Evolutionary conservation across 345 rosid species (phyloP), one percentile per base, ranked within the genome.

Genomic region (Alliaria petiolata): DNA sequence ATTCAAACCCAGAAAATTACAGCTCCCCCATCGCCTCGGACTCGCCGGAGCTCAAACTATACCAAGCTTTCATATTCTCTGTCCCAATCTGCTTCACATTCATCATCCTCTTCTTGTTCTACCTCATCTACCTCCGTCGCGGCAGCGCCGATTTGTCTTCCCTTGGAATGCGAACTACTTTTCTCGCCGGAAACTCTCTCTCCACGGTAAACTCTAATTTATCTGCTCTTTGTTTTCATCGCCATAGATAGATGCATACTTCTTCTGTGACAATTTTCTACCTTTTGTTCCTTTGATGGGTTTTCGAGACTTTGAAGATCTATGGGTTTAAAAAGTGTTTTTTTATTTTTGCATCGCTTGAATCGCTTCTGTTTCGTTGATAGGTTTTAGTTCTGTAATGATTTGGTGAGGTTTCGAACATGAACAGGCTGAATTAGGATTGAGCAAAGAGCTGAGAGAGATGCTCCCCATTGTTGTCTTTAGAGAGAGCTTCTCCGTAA

Each of bases 371-470:
- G 0, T 16, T 6, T 65, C n/a, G n/a, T n/a, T 62, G 13, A 50
- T 58, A 31, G 42, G 49, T 54, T 68, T 22, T 34, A 1, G 67
- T 72, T 66, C 4, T 59, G 67, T 59, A 68, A 19, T 68, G 65
- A 53, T 44, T 22, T 76, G 3, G 25, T 34, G 65, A 15, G 12
- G 14, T 70, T 26, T n/a, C n/a, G 8, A 39, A 44, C 2, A 19
- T 77, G 44, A 35, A 57, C 83, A 88, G 91, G 83, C 76, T 79
- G 92, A 88, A 62, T 25, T 80, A 83, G 98, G 98, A 9, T 72
- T 92, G 81, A 86, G 82, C 80, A 87, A 89, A 74, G 98, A 92
- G 60, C 58, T 92, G 65, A 86, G 98, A 75, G 96, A 92, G 84
- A 87, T 92, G 98, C 84, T 92, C 3, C 98, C 98, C 45, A 81